A percentile compares a stretch with the other conserved stretches of the same genome.
These are phyloP conservation scores for Trichosanthes cucumerina DNA, from an alignment of 306 rosid genomes.

Conservation along the genomic window DNA sequence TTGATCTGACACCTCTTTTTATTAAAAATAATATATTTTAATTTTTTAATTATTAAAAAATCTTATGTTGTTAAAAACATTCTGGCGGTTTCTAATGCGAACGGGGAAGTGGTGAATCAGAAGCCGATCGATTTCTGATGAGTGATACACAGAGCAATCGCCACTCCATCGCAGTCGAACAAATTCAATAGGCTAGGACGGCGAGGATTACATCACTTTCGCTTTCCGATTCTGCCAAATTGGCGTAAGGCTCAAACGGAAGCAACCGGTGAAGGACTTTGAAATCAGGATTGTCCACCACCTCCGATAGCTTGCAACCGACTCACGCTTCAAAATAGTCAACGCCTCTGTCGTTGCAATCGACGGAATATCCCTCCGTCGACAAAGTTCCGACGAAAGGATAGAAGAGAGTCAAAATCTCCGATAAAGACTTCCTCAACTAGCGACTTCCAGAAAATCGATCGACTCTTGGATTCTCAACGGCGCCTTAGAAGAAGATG, in stretches of 20 bases:
- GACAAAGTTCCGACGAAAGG: constrained; percentile 16
- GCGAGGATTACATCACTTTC: background rate
- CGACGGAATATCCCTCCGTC: constrained; percentile 5
- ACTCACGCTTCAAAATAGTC: constrained; percentile 14
- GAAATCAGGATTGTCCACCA: constrained; percentile 6
- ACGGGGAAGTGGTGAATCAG: too few relatives aligned
- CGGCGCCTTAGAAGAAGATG: constrained; percentile 11
- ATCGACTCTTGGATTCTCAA: background rate
- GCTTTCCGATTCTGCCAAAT: background rate
- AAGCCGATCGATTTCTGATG: too few relatives aligned
- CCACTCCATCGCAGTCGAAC: constrained; percentile 6
- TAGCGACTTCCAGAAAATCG: background rate
- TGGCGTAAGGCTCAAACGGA: background rate
- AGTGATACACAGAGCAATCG: background rate
- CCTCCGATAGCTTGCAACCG: background rate
- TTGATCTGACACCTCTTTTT: too few relatives aligned
- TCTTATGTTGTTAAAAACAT: too few relatives aligned
- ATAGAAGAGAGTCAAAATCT: constrained; percentile 12
- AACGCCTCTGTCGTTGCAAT: constrained; percentile 22
- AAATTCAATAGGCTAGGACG: background rate
- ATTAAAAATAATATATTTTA: too few relatives aligned
- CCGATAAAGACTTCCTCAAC: constrained; percentile 15
- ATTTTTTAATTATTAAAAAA: too few relatives aligned
- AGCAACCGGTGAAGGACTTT: background rate
- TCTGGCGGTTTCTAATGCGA: too few relatives aligned